Evolutionary conservation across 495 filamentous ascomycete species (phyloP).

Genomic region (Chaetomium fimeti): DNA sequence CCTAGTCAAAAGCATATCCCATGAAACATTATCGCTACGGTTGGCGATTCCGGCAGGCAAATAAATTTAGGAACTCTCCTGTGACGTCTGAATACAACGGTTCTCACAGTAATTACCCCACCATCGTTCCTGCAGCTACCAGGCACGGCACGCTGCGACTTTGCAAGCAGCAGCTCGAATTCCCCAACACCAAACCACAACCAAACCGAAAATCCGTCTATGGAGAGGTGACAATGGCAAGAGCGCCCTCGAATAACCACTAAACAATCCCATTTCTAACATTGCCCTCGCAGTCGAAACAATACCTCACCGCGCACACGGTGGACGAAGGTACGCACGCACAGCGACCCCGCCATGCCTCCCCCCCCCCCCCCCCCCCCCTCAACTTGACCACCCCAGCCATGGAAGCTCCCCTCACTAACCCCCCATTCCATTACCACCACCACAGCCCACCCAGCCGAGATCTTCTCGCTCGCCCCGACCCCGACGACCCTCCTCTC

Average conservation of each 20-base stretch:
- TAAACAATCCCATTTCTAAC: neutral
- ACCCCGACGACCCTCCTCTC: conserved; percentile 74
- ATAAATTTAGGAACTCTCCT: neutral
- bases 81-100: neutral
- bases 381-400: conserved; percentile 19
- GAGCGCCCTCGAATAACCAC: neutral
- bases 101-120: conserved; percentile 1
- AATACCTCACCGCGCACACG: conserved; percentile 91
- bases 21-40: neutral
- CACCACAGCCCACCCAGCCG: conserved; percentile 73
- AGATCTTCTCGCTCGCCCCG: conserved; percentile 88
- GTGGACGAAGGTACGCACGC: conserved; percentile 71
- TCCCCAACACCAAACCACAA: neutral
- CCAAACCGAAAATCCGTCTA: conserved; percentile 8
- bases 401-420: neutral
- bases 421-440: neutral
- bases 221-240: conserved; percentile 48
- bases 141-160: neutral
- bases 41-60: neutral
- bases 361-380: neutral
- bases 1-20: neutral
- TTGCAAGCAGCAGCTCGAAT: neutral
- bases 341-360: conserved; percentile 20
- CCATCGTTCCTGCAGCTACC: conserved; percentile 7
- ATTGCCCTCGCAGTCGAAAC: conserved; percentile 79